A percentile compares a stretch with the other conserved stretches of the same genome.
Conservation (phyloP, 2,329 filamentous ascomycete species). For the Coniella lustricola region DNA sequence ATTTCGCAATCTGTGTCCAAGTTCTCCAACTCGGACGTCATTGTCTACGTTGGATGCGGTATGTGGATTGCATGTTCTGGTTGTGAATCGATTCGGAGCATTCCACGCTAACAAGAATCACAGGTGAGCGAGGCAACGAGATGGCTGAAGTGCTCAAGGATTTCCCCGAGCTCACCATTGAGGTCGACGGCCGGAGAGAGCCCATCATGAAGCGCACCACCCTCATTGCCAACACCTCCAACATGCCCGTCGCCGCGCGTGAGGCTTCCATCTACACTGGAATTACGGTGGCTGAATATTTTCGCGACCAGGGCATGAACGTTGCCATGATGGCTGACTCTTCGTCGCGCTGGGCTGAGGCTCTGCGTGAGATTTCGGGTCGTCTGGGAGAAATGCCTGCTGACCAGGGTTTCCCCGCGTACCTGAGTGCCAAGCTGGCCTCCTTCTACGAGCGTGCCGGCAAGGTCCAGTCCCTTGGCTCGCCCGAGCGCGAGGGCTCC, state of each 20-base stretch:
- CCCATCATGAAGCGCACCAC: conserved; percentile 99
- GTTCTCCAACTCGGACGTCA: conserved; percentile 99
- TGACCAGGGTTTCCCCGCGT: conserved; percentile 98
- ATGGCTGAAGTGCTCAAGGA: conserved; percentile 99
- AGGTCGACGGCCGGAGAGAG: conserved; percentile 88
- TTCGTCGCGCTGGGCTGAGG: conserved; percentile 95
- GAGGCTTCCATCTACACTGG: conserved; percentile 98
- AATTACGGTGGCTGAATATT: conserved; percentile 93
- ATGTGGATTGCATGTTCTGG: too few relatives aligned
- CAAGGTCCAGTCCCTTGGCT: conserved; percentile 76
- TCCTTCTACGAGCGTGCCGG: conserved; percentile 99
- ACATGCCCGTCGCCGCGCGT: conserved; percentile 98
- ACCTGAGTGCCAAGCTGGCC: conserved; percentile 91
- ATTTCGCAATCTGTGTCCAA: conserved; percentile 98
- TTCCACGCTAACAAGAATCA: background rate
- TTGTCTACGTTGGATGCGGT: conserved; percentile 82
- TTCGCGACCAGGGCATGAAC: conserved; percentile 92
- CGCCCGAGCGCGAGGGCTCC: conserved; percentile 80
- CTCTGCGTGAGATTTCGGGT: conserved; percentile 95
- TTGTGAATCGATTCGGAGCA: too few relatives aligned
- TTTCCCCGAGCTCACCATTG: conserved; percentile 95
- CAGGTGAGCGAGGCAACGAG: conserved; percentile 90
- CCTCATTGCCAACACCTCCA: conserved; percentile 97
- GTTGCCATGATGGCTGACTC: conserved; percentile 99
- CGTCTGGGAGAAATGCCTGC: conserved; percentile 99